A percentile compares a stretch with the other conserved stretches of the same genome.
These are phyloP conservation scores for Hondaea fermentalgiana DNA, from an alignment of 108 stramenopile genomes.

Conservation along the genomic window DNA sequence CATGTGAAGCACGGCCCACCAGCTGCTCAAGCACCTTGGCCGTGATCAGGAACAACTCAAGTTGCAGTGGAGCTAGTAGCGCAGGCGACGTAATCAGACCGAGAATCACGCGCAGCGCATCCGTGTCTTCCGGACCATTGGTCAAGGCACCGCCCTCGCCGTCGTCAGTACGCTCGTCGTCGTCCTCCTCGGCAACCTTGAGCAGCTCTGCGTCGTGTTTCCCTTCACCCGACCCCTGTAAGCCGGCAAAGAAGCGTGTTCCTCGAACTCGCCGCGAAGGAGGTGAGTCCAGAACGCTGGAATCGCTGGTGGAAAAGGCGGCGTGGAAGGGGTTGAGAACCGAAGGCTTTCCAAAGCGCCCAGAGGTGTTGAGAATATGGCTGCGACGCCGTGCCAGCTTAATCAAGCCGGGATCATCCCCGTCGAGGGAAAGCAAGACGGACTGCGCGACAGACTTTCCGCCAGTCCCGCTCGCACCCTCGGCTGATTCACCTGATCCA, in stretches of 20 bases:
- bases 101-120: background rate
- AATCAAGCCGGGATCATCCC: background rate
- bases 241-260: background rate
- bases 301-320: background rate
- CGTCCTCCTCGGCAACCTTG: background rate
- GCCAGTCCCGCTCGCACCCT: background rate
- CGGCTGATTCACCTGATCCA: background rate
- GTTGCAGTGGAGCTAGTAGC: background rate
- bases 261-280: background rate
- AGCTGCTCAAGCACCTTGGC: slow-evolving; percentile 11
- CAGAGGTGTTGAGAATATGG: background rate
- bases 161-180: background rate
- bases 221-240: background rate
- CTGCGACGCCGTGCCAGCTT: background rate
- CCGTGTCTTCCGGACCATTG: background rate
- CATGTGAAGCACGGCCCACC: background rate
- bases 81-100: background rate
- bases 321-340: background rate
- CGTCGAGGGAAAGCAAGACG: background rate
- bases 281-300: slow-evolving; percentile 8
- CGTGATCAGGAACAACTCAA: background rate
- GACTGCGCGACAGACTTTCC: background rate
- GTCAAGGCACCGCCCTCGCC: background rate
- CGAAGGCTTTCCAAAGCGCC: background rate
- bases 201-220: too few species aligned